phyloP scores from a whole-genome alignment of 2,329 filamentous ascomycete species.

The Diaporthe nobilis region DNA sequence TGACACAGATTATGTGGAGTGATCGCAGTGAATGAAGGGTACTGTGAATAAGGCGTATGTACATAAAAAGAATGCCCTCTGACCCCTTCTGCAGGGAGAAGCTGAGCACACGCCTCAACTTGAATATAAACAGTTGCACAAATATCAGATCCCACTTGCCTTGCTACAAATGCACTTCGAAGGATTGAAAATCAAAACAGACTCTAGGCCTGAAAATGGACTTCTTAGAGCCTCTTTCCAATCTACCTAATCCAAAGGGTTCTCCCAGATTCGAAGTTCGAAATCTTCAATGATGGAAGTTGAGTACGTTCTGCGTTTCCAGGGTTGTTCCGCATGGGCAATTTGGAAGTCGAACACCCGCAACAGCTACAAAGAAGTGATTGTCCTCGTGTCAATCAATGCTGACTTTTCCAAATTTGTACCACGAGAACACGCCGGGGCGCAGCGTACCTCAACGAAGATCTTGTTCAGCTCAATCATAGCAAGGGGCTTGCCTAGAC shows the following conservation, averaged over 20 bases:
- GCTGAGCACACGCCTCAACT: background rate
- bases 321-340: constrained; percentile 1
- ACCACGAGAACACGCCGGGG: too few relatives aligned
- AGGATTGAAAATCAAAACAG: too few relatives aligned
- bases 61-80: background rate
- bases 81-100: background rate
- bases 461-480: constrained; percentile 58
- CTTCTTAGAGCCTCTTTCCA: background rate
- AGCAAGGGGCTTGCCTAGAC: constrained; percentile 57
- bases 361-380: constrained; percentile 21
- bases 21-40: background rate
- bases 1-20: too few relatives aligned
- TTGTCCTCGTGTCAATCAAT: background rate
- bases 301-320: constrained; percentile 1
- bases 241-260: background rate
- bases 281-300: background rate
- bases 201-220: background rate
- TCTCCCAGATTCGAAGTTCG: constrained; percentile 15
- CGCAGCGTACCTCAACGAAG: constrained; percentile 46
- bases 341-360: constrained; percentile 35
- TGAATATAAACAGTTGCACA: background rate
- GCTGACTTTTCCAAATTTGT: background rate
- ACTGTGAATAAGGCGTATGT: background rate
- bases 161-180: too few relatives aligned
- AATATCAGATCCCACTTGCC: background rate